These are phyloP conservation scores for Graphium sp. DNA, from an alignment of 2,329 filamentous ascomycete genomes.

Conservation along the genomic window DNA sequence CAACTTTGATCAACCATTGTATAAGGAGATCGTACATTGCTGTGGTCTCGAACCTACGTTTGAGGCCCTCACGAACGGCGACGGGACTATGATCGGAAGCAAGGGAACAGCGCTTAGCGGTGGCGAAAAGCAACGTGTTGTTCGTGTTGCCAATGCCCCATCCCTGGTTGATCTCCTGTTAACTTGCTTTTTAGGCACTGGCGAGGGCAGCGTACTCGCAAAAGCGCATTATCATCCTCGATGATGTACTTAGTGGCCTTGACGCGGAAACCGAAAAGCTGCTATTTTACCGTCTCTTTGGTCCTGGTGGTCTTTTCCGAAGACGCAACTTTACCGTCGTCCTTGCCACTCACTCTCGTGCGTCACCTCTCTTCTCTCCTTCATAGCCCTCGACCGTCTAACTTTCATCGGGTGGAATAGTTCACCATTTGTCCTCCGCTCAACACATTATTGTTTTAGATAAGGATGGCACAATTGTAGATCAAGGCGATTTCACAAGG, in stretches of 20 bases:
- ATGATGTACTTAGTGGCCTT: not conserved
- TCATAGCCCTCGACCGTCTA: too few species aligned
- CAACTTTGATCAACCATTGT: constrained; percentile 13
- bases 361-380: too few species aligned
- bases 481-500: constrained; percentile 21
- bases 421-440: constrained; percentile 14
- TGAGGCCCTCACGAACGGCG: constrained; percentile 13
- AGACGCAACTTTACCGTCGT: constrained; percentile 20
- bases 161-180: not conserved
- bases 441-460: constrained; percentile 30
- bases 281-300: constrained; percentile 24
- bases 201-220: not conserved
- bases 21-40: constrained; percentile 16
- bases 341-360: constrained; percentile 20
- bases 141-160: too few species aligned
- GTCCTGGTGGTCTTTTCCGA: constrained; percentile 19
- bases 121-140: constrained; percentile 18
- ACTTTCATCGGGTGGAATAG: too few species aligned
- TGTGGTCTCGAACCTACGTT: constrained; percentile 15
- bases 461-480: constrained; percentile 19
- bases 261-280: constrained; percentile 5
- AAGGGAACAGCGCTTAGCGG: constrained; percentile 24
- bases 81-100: constrained; percentile 19
- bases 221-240: not conserved
- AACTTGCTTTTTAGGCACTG: not conserved